Evolutionary conservation across 169 alveolate species (phyloP).

Genomic region (Ichthyophthirius multifiliis): DNA sequence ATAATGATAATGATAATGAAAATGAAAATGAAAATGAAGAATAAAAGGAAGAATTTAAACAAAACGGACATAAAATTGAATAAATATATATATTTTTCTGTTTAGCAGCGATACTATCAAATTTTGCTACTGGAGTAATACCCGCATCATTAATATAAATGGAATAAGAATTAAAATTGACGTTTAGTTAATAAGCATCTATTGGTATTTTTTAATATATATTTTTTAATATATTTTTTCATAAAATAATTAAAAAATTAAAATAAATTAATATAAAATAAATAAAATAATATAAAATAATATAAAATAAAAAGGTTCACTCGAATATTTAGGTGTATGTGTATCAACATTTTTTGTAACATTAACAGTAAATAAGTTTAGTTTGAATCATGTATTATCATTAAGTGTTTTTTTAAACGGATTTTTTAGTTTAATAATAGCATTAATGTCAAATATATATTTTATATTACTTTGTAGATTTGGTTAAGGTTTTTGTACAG

Average conservation of each 20-base stretch:
- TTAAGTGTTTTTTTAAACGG: slow-evolving; percentile 48
- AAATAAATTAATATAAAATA: background rate
- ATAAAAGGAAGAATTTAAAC: no score
- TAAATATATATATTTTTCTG: no score
- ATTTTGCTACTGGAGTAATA: background rate
- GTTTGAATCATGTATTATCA: slow-evolving; percentile 52
- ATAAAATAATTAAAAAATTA: background rate
- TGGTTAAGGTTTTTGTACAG: slow-evolving; percentile 64
- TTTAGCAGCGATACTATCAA: no score
- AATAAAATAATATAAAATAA: background rate
- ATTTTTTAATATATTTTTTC: background rate
- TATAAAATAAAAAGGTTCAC: slow-evolving; percentile 45
- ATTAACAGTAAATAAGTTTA: slow-evolving; percentile 44
- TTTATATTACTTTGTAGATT: slow-evolving; percentile 57
- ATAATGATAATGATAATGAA: no score
- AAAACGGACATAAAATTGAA: no score
- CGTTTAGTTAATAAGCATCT: background rate
- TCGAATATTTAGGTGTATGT: slow-evolving; percentile 66
- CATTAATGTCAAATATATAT: slow-evolving; percentile 23
- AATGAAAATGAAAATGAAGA: no score
- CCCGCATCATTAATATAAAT: background rate
- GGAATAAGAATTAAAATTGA: background rate
- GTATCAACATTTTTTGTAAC: slow-evolving; percentile 53
- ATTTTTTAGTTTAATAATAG: slow-evolving; percentile 34
- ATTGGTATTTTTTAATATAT: no score